A percentile compares a stretch with the other conserved stretches of the same genome.
These are phyloP conservation scores for Plasmodium knowlesi DNA, from an alignment of 169 alveolate species.

Conservation along the genomic window DNA sequence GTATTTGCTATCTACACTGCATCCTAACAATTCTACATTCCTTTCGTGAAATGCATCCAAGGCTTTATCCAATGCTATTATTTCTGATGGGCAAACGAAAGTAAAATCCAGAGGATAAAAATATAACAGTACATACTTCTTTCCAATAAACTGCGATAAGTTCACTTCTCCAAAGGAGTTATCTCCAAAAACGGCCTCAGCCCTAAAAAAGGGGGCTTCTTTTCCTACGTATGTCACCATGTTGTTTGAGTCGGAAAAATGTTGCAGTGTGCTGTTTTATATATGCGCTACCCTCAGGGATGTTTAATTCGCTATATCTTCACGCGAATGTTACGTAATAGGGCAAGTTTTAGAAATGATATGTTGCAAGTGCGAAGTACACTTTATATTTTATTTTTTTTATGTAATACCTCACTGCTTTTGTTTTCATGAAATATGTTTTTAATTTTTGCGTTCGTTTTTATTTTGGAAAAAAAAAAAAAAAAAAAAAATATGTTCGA, in stretches of 20 bases:
- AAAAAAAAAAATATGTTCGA: background rate
- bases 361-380: background rate
- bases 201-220: constrained; percentile 97
- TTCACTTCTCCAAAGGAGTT: constrained; percentile 92
- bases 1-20: constrained; percentile 97
- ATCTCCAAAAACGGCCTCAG: constrained; percentile 95
- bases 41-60: constrained; percentile 93
- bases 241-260: background rate
- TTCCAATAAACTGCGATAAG: constrained; percentile 94
- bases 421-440: background rate
- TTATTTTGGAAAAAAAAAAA: background rate
- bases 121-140: constrained; percentile 96
- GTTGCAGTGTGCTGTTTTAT: background rate
- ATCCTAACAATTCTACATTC: constrained; percentile 94
- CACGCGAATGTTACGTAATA: background rate
- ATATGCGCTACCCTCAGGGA: background rate
- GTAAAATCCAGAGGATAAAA: constrained; percentile 99
- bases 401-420: background rate
- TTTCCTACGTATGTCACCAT: constrained; percentile 82
- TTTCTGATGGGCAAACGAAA: constrained; percentile 99
- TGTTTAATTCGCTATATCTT: background rate
- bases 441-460: background rate
- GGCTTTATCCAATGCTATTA: constrained; percentile 94
- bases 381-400: background rate
- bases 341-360: background rate